These are phyloP conservation scores for Westerdykella ornata DNA, from an alignment of 2,329 filamentous ascomycete genomes.

Conservation along the genomic window DNA sequence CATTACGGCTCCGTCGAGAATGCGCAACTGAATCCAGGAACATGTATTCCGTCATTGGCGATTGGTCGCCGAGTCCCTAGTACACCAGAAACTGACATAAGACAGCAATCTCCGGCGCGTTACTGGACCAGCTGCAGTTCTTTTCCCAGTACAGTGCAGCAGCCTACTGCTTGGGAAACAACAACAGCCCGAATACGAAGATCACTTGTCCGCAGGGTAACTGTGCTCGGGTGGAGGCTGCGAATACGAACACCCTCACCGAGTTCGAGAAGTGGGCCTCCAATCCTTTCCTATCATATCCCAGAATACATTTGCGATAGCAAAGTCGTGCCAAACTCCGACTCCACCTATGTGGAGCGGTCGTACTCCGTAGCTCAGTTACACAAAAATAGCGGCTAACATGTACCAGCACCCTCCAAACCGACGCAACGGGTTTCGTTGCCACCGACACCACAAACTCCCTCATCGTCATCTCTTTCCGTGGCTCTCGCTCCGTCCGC, in stretches of 20 bases:
- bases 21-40: too few species aligned
- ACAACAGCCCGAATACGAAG: conserved; percentile 40
- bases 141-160: conserved; percentile 50
- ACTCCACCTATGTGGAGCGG: too few species aligned
- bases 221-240: conserved; percentile 45
- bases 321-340: too few species aligned
- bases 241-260: conserved; percentile 40
- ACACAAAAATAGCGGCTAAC: background rate
- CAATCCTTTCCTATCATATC: background rate
- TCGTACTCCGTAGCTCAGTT: background rate
- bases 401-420: conserved; percentile 22
- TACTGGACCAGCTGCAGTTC: conserved; percentile 40
- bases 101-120: conserved; percentile 35
- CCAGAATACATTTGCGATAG: too few species aligned
- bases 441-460: conserved; percentile 42
- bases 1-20: too few species aligned
- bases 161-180: conserved; percentile 47
- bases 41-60: too few species aligned
- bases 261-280: conserved; percentile 46
- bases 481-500: conserved; percentile 52
- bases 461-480: conserved; percentile 55
- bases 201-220: conserved; percentile 43
- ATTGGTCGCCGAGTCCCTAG: too few species aligned
- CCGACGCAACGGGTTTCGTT: conserved; percentile 45
- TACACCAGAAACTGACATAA: conserved; percentile 1